These are phyloP conservation scores for Tricholoma furcatifolium DNA, from an alignment of 768 basidiomycete genomes.

Conservation along the genomic window DNA sequence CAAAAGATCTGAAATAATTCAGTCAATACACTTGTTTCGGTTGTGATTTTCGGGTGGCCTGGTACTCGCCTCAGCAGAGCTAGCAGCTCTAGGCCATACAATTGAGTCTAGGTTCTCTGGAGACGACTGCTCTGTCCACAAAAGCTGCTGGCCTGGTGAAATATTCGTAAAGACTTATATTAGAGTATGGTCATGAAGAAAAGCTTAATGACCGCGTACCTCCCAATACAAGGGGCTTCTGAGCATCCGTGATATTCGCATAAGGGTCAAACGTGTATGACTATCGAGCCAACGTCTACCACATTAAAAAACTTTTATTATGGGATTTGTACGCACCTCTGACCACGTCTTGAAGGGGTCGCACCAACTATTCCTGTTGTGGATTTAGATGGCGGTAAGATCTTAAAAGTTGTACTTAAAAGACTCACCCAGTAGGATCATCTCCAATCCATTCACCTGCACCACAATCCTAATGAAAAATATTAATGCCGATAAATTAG, in stretches of 20 bases:
- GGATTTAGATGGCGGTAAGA: not conserved
- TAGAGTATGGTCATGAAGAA: too few species aligned
- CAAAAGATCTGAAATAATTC: constrained; percentile 52
- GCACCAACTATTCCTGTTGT: constrained; percentile 61
- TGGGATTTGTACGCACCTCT: constrained; percentile 47
- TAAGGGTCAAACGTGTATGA: constrained; percentile 74
- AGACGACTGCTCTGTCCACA: constrained; percentile 76
- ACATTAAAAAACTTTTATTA: too few species aligned
- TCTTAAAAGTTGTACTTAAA: not conserved
- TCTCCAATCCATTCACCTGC: constrained; percentile 68
- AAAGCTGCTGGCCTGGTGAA: constrained; percentile 52
- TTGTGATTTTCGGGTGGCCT: not conserved
- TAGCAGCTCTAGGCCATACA: constrained; percentile 72
- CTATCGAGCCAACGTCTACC: constrained; percentile 15
- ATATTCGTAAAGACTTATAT: not conserved
- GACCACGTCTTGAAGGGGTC: constrained; percentile 84
- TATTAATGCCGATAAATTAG: not conserved
- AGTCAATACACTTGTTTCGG: not conserved
- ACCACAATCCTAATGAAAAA: constrained; percentile 55
- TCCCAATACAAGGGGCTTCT: constrained; percentile 62
- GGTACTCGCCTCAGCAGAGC: constrained; percentile 53
- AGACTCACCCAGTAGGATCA: constrained; percentile 36
- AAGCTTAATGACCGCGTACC: constrained; percentile 36
- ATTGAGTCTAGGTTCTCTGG: constrained; percentile 68
- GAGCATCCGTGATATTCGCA: constrained; percentile 45